A percentile compares a stretch with the other conserved stretches of the same genome.
Conservation (phyloP, 352 stramenopile genomes). For the Phytophthora fragariae region DNA sequence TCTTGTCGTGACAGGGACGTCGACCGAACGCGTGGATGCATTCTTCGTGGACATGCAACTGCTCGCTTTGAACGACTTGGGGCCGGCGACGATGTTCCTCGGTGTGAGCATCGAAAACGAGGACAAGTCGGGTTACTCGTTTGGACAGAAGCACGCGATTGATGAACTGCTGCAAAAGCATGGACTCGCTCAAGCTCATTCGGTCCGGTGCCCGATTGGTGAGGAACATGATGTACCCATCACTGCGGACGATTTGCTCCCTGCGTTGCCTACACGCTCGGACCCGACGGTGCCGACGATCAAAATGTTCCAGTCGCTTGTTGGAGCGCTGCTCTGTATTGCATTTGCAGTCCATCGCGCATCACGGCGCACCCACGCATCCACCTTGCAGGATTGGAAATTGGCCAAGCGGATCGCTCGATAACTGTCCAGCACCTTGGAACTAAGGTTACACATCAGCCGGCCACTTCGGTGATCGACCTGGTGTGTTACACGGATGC, state of each 20-base stretch:
- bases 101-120: too few relatives aligned
- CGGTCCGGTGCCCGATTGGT: not conserved
- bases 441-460: not conserved
- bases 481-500: slow-evolving; percentile 6
- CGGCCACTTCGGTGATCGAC: not conserved
- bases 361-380: slow-evolving; percentile 3
- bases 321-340: slow-evolving; percentile 11
- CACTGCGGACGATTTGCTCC: not conserved
- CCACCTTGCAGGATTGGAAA: not conserved
- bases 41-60: slow-evolving; percentile 11
- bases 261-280: not conserved
- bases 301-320: slow-evolving; percentile 10
- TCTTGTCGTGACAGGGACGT: slow-evolving; percentile 7
- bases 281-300: not conserved
- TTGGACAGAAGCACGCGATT: slow-evolving; percentile 3
- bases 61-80: slow-evolving; percentile 3
- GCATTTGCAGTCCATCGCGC: slow-evolving; percentile 1
- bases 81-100: slow-evolving; percentile 2
- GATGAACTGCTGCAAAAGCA: not conserved
- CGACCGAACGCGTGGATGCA: not conserved
- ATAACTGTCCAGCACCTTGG: not conserved
- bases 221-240: not conserved
- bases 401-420: slow-evolving; percentile 2
- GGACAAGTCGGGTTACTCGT: not conserved
- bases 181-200: not conserved